Evolutionary conservation across 306 rosid species (phyloP), one percentile per base, ranked within the genome.

Genomic region (Cicer pinnatifidum): DNA sequence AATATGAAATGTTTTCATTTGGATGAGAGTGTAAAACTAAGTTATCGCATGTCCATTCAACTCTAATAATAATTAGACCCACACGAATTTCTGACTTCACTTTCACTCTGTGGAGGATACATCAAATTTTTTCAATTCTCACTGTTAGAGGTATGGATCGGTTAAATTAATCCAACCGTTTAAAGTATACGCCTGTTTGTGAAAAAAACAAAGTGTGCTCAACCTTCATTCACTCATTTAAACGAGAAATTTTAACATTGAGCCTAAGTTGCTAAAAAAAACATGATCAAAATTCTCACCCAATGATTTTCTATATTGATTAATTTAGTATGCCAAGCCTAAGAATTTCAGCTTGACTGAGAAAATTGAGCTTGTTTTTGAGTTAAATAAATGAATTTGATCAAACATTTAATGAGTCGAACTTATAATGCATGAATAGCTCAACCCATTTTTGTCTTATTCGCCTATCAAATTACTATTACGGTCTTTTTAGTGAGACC

Each of bases 61-160:
- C 35, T 28, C 35, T 28, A 3, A 28, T 28, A 52, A 53, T 45
- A 12, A 10, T 46, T 57, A 33, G 69, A 56, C 38, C 40, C 38
- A 37, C 47, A 6, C 59, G 39, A 68, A 50, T 67, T 39, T 41
- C 40, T 39, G 7, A 60, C 50, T 80, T 80, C 7, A n/a, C 64
- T 57, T 11, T 39, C 47, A 37, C 69, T 37, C 45, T 56, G 9
- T 72, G 20, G 65, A 54, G n/a, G 61, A 62, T 33, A 35, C 6
- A 28, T 35, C 47, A 37, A 39, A 43, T 5, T 17, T 12, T 35
- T 13, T n/a, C 12, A 8, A 45, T 35, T 37, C 23, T 60, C 46
- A 60, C 46, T 8, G 7, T 13, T 39, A 15, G 69, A 9, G 51
- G 15, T 46, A 9, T 13, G 6, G 47, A 33, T 67, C 19, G 9